Base-by-base conservation (phyloP, 495 filamentous ascomycete species). In the Aspergillus avenaceus region DNA sequence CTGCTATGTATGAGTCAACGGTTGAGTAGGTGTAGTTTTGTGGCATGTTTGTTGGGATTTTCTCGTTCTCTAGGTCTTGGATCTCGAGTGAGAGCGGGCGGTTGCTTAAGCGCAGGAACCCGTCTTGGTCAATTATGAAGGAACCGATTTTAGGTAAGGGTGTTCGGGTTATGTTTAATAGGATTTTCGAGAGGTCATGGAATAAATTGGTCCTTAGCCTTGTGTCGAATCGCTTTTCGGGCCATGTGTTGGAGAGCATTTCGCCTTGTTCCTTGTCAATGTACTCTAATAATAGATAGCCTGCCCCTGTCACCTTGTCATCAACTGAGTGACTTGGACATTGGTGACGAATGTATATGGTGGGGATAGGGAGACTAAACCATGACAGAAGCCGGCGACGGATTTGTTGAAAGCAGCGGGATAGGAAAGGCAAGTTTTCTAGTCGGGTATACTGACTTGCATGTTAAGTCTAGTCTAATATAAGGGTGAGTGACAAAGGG, bases 261-360 rank as follows among this genome's bases (percentile, higher is more conserved):
- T 44, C 42, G 29, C 66, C 65, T 41, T 45, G 19, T 32, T 22
- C 48, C 47, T 23, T 44, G 14, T 63, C 46, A 48, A 69, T 60
- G 49, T 59, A 66, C 46, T 73, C 66, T 18, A 69, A 55, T 22
- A 73, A 47, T 41, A 73, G 44, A 54, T 73, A 73, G 43, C 50
- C 24, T 12, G 29, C 29, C 5, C 29, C 11, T 13, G 14, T 26
- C 52, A 21, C 52, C 40, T 27, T 28, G 16, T 29, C 34, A 13
- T 19, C 11, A n/a, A 16, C 8, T 29, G 8, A 3, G 13, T 45
- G 2, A 25, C 42, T 29, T 14, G 42, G 5, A 9, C 24, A 5
- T n/a, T 45, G 42, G 11, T 45, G 22, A 45, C n/a, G 42, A 45
- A 45, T 25, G 29, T 28, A 29, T 19, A 28, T 11, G 24, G 42